Conservation (phyloP, 352 stramenopile species). For the Plasmopara halstedii region DNA sequence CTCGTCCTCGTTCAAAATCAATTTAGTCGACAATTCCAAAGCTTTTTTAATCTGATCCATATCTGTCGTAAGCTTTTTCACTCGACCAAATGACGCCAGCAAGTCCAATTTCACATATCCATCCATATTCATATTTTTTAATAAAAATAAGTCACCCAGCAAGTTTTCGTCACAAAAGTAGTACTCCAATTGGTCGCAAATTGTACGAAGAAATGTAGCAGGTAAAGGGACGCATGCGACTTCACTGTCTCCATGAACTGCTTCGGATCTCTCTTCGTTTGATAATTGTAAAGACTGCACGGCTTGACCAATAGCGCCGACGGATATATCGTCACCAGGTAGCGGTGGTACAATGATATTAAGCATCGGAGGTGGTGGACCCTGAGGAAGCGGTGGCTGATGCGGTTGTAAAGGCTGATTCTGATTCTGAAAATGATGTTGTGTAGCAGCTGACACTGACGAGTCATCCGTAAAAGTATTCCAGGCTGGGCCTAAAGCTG, state of each 20-base stretch:
- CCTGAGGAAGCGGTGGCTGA: conserved; percentile 28
- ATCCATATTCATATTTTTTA: conserved; percentile 88
- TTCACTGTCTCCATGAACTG: conserved; percentile 16
- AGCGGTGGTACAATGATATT: conserved; percentile 37
- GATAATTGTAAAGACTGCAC: conserved; percentile 51
- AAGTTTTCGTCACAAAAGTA: conserved; percentile 88
- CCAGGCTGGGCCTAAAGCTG: conserved; percentile 49
- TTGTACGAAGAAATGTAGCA: conserved; percentile 76
- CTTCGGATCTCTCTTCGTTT: conserved; percentile 30
- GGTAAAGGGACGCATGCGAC: conserved; percentile 36
- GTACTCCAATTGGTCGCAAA: conserved; percentile 84
- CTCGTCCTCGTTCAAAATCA: conserved; percentile 78
- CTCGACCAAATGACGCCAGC: conserved; percentile 72
- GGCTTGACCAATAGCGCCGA: conserved; percentile 57
- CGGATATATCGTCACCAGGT: conserved; percentile 28
- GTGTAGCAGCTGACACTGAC: conserved; percentile 14
- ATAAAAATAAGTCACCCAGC: conserved; percentile 72
- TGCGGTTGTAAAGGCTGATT: conserved; percentile 12
- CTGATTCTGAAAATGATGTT: conserved; percentile 17
- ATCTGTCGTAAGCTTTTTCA: conserved; percentile 84
- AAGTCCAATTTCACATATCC: conserved; percentile 84
- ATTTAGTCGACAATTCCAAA: conserved; percentile 77
- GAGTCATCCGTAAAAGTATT: conserved; percentile 48
- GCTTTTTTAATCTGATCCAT: conserved; percentile 76
- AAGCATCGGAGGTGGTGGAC: conserved; percentile 35